phyloP scores from a whole-genome alignment of 176 grass and related monocot genomes.

The Paspalum notatum region DNA sequence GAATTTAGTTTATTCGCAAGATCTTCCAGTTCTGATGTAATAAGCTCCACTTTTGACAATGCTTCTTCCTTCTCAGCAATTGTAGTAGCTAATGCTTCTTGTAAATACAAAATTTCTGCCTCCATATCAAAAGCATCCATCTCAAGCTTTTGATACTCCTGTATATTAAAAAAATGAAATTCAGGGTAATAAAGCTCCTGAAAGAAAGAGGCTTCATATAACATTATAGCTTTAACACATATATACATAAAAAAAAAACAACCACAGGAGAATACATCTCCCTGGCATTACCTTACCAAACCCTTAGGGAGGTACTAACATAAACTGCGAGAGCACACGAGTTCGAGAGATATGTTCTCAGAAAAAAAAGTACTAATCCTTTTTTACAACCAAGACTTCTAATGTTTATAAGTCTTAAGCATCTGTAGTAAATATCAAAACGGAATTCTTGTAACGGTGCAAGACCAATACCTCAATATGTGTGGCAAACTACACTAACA shows the following conservation, averaged over 20 bases:
- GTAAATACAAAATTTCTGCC: slow-evolving; percentile 66
- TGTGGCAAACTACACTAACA: background rate
- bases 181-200: slow-evolving; percentile 15
- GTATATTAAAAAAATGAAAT: slow-evolving; percentile 39
- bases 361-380: background rate
- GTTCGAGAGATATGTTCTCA: background rate
- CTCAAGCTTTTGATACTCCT: slow-evolving; percentile 86
- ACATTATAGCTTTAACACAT: background rate
- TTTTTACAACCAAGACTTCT: background rate
- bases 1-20: slow-evolving; percentile 57
- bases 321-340: background rate
- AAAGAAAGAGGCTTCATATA: background rate
- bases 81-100: slow-evolving; percentile 61
- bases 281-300: background rate
- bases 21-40: slow-evolving; percentile 59
- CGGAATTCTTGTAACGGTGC: slow-evolving; percentile 12
- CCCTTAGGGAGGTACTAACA: background rate
- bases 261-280: background rate
- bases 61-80: slow-evolving; percentile 78
- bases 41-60: slow-evolving; percentile 59
- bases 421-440: slow-evolving; percentile 19
- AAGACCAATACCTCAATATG: slow-evolving; percentile 12
- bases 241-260: background rate
- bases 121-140: slow-evolving; percentile 67
- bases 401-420: background rate